Evolutionary conservation across 2,329 filamentous ascomycete species (phyloP), one percentile per base, ranked within the genome.

Genomic region (Fonsecaea pugnacius): DNA sequence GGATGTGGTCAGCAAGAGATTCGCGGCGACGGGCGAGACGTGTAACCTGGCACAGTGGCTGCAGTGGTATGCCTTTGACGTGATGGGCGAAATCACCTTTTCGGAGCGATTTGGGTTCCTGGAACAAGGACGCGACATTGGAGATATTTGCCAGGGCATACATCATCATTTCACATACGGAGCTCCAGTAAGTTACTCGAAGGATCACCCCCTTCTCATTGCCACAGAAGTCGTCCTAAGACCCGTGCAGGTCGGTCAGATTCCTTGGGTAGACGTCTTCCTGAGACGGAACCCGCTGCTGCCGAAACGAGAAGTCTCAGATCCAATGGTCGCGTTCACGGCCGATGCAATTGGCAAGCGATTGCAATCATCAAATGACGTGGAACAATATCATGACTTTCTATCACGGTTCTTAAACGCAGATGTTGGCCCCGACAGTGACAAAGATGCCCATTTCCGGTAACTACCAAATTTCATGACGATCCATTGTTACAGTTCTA

Each of bases 231-330:
- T 18, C 12, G n/a, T n/a, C 51, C 10, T 3, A 36, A 32, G 5
- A 33, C 10, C 7, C n/a, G 51, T 27, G 27, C 46, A 50, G 46
- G 30, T 32, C 16, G 40, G 57, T 16, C 40, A 59, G 75, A 75
- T 65, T 79, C 82, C 38, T 67, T 81, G 55, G 74, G 76, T 3
- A 81, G 78, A 60, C 70, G 80, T 63, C 68, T 82, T 2, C 66
- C 72, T 1, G 75, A 76, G 14, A 24, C n/a, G 24, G 8, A 52
- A 32, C 32, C 46, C 35, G 7, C 27, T 54, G 43, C 68, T 73
- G 8, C 74, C 74, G 48, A 73, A 76, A 72, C 72, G 72, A 1
- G n/a, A 54, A 14, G 24, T 40, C 16, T 54, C 35, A n/a, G 30
- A 32, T 16, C 24, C 33, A 18, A 65, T 66, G 7, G 18, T 64